Evolutionary conservation across 768 basidiomycete species (phyloP), one percentile per base, ranked within the genome.

Genomic region (Ramaria rubella): DNA sequence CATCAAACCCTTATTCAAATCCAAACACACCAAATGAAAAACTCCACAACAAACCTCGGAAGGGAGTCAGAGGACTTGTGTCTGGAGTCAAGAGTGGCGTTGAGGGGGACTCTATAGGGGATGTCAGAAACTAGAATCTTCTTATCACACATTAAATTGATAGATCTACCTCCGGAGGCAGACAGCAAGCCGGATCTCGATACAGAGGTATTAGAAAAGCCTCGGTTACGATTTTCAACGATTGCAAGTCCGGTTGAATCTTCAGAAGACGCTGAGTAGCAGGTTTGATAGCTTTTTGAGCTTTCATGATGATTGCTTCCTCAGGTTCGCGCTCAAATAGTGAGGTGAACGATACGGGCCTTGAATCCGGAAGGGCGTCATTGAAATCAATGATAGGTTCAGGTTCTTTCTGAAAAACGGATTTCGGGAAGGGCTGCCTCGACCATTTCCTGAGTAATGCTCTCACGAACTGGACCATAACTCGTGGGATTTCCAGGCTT

Each of bases 81-180:
- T 54, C 52, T 5, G 24, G 34, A 5, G 40, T 54, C 38, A 54
- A 43, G 9, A 44, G 4, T 7, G 52, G 52, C 5, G 52, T 54
- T 8, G 38, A 54, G 24, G 52, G 52, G 43, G 52, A 54, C 6
- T 40, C 52, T 54, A 29, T n/a, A n/a, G n/a, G n/a, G n/a, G n/a
- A n/a, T n/a, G n/a, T 19, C n/a, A 43, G 6, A 44, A 44, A 8
- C 11, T 38, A 19, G 17, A 5, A 44, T 43, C 15, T 26, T 27
- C 12, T 24, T 23, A 54, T 42, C 9, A 36, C 36, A n/a, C 26
- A 8, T 29, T 5, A 15, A 42, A 14, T 17, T 14, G 52, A 30
- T 14, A 21, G 7, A 5, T 19, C 42, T 44, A 54, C 52, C 52
- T 9, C 21, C 27, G 17, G 34, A 30, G 27, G 15, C 23, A 5